phyloP scores from a whole-genome alignment of 2,329 filamentous ascomycete species.

The Akanthomyces dipterigenus region DNA sequence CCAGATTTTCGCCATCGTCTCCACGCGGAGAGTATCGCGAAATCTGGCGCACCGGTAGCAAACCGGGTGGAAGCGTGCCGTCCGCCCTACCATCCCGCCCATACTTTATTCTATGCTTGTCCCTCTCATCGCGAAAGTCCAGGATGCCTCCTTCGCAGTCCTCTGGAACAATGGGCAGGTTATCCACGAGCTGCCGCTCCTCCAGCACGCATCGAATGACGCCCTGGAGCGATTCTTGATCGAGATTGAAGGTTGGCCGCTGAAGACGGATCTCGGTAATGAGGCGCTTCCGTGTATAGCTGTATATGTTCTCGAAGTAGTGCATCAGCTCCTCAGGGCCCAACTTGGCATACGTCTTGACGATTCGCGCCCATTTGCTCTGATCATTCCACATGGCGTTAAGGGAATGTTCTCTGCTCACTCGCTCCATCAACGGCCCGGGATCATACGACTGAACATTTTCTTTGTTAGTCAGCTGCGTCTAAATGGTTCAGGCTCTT shows the following conservation, averaged over 20 bases:
- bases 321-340: slow-evolving; percentile 42
- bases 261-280: slow-evolving; percentile 34
- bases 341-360: slow-evolving; percentile 43
- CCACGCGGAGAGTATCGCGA: slow-evolving; percentile 34
- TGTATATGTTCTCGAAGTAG: slow-evolving; percentile 40
- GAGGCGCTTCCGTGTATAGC: slow-evolving; percentile 38
- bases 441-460: slow-evolving; percentile 15
- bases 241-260: slow-evolving; percentile 36
- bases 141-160: slow-evolving; percentile 33
- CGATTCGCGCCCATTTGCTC: slow-evolving; percentile 31
- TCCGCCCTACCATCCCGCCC: slow-evolving; percentile 31
- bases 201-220: slow-evolving; percentile 32
- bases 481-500: background rate
- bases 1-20: slow-evolving; percentile 31
- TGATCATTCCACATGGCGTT: slow-evolving; percentile 29
- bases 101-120: slow-evolving; percentile 24
- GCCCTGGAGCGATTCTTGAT: slow-evolving; percentile 38
- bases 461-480: background rate
- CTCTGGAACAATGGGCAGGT: slow-evolving; percentile 25
- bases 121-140: slow-evolving; percentile 33
- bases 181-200: slow-evolving; percentile 29
- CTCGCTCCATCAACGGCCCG: slow-evolving; percentile 17
- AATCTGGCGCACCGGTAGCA: slow-evolving; percentile 22
- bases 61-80: slow-evolving; percentile 27
- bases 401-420: slow-evolving; percentile 25